These are phyloP conservation scores for Colletotrichum sp. DNA, from an alignment of 2,329 filamentous ascomycete genomes.

Conservation along the genomic window DNA sequence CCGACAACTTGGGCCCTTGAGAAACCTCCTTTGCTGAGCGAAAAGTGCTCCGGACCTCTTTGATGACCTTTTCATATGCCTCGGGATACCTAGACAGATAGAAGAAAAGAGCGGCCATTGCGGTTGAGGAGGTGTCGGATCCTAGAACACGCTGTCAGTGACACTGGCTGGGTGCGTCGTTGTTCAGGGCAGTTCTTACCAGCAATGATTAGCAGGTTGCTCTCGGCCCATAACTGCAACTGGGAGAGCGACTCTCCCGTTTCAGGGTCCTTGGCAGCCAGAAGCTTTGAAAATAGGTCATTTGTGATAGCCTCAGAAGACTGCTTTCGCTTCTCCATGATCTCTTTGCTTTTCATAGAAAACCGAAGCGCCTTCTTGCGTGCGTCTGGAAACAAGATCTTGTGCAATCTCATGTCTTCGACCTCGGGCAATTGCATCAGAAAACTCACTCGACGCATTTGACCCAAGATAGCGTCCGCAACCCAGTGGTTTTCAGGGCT, in stretches of 20 bases:
- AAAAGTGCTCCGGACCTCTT: neutral
- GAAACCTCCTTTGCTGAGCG: neutral
- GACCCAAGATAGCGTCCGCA: neutral
- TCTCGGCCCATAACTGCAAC: slow-evolving; percentile 2
- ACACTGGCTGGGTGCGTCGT: neutral
- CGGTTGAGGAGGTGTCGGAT: slow-evolving; percentile 3
- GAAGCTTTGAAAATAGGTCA: neutral
- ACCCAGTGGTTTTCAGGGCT: neutral
- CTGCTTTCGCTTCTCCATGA: neutral
- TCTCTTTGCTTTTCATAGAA: neutral
- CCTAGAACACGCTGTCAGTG: neutral
- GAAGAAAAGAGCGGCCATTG: slow-evolving; percentile 4
- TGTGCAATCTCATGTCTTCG: neutral
- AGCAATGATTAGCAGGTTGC: slow-evolving; percentile 1
- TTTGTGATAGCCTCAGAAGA: neutral
- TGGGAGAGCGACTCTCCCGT: neutral
- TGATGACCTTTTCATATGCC: neutral
- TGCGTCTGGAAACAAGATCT: neutral
- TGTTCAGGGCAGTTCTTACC: neutral
- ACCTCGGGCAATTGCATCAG: neutral
- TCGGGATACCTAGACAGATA: neutral
- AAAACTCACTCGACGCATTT: neutral
- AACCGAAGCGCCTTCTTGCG: neutral
- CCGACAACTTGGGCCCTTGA: neutral
- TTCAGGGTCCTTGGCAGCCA: neutral